Percentiles rank a stretch among this genome's conserved stretches.
These are phyloP conservation scores for Pythium utonaiense DNA, from an alignment of 352 stramenopile genomes.

Conservation along the genomic window DNA sequence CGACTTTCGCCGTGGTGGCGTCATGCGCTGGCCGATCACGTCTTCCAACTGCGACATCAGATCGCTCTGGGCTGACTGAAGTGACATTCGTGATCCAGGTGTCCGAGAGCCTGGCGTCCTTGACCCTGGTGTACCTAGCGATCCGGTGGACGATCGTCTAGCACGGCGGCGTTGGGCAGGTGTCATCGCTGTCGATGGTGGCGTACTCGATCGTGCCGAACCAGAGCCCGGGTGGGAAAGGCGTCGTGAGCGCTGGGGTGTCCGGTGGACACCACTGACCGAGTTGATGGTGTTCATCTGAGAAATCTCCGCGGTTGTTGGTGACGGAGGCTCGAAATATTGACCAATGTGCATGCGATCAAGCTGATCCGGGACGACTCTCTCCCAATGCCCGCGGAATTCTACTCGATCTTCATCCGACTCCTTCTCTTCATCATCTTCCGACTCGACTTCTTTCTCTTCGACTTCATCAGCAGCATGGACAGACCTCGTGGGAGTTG, in stretches of 20 bases:
- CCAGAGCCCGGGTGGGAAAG: not conserved
- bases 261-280: not conserved
- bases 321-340: constrained; percentile 12
- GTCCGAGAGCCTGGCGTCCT: constrained; percentile 1
- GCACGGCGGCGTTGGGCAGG: constrained; percentile 2
- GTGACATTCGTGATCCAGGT: not conserved
- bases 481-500: not conserved
- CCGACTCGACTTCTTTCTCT: not conserved
- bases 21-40: constrained; percentile 19
- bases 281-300: not conserved
- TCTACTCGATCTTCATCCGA: not conserved
- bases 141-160: not conserved
- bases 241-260: constrained; percentile 9
- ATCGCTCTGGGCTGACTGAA: constrained; percentile 4
- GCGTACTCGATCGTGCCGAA: not conserved
- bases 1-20: constrained; percentile 16
- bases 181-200: not conserved
- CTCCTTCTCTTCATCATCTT: constrained; percentile 5
- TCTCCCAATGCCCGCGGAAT: constrained; percentile 19
- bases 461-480: not conserved
- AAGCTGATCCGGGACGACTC: not conserved
- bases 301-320: not conserved
- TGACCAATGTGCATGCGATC: constrained; percentile 4
- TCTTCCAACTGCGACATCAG: constrained; percentile 16
- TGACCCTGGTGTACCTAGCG: constrained; percentile 3